Conservation (phyloP, 192 early-diverging fungal species). For the Coemansia pectinata region DNA sequence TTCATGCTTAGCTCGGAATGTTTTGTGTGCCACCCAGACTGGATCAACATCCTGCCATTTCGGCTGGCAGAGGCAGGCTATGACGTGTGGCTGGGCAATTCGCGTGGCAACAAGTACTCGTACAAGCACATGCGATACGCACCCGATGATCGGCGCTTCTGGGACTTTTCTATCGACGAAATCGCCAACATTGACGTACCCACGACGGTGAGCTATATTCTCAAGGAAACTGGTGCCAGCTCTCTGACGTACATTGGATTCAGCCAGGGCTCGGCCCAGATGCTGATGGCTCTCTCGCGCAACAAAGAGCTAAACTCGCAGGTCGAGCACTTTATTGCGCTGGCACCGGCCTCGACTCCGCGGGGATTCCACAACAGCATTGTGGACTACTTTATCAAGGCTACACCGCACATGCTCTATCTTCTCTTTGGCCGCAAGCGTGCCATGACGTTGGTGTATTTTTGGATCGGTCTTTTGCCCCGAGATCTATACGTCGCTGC, state of each 20-base stretch:
- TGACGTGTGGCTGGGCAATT: slow-evolving; percentile 97
- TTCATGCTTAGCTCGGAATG: slow-evolving; percentile 93
- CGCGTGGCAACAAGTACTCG: slow-evolving; percentile 92
- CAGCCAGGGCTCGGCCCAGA: slow-evolving; percentile 91
- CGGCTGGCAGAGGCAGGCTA: slow-evolving; percentile 85
- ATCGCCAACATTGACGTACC: slow-evolving; percentile 86
- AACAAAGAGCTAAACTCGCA: slow-evolving; percentile 78
- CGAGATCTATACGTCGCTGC: slow-evolving; percentile 71
- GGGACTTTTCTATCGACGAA: slow-evolving; percentile 95
- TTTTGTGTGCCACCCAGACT: slow-evolving; percentile 85
- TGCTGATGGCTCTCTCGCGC: slow-evolving; percentile 83
- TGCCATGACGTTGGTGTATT: slow-evolving; percentile 72
- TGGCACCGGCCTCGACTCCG: slow-evolving; percentile 90
- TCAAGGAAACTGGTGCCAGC: slow-evolving; percentile 75
- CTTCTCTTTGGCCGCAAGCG: slow-evolving; percentile 85
- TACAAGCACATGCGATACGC: slow-evolving; percentile 75
- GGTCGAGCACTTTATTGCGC: slow-evolving; percentile 84
- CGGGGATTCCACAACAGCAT: slow-evolving; percentile 76
- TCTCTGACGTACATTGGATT: slow-evolving; percentile 94
- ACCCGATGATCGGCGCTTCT: slow-evolving; percentile 72
- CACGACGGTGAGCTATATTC: slow-evolving; percentile 83
- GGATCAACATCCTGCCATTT: slow-evolving; percentile 74
- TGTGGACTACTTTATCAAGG: slow-evolving; percentile 79
- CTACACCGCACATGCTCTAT: slow-evolving; percentile 84
- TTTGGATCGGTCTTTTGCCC: slow-evolving; percentile 82